Conservation (phyloP, 345 rosid genomes). For the Brassica incana region DNA sequence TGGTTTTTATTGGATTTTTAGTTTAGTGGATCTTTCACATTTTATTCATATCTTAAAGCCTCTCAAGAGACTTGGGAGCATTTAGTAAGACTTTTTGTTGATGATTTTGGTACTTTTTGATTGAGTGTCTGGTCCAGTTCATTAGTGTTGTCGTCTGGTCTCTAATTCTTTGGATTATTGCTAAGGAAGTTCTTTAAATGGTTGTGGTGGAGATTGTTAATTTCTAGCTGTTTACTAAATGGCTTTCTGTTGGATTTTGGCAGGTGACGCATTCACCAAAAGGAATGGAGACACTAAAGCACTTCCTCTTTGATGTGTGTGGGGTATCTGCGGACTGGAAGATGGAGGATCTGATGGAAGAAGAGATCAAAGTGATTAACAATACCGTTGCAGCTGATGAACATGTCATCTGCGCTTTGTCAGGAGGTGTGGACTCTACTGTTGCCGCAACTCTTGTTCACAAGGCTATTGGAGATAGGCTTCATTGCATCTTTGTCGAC, state of each 20-base stretch:
- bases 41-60: not conserved
- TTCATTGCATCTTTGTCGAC: conserved; percentile 95
- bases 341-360: conserved; percentile 87
- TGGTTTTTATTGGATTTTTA: not conserved
- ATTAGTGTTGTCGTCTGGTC: not conserved
- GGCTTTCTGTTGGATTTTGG: not conserved
- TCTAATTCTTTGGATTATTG: not conserved
- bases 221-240: not conserved
- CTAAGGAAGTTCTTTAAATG: not conserved
- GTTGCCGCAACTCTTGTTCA: conserved; percentile 98
- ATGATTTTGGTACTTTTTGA: not conserved
- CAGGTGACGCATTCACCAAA: conserved; percentile 93
- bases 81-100: not conserved
- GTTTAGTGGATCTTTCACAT: conserved; percentile 4
- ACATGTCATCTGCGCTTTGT: conserved; percentile 90
- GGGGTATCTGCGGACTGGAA: conserved; percentile 80
- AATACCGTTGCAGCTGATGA: conserved; percentile 68
- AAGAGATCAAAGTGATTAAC: conserved; percentile 78
- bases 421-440: conserved; percentile 98
- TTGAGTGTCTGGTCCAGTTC: not conserved
- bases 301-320: conserved; percentile 81
- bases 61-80: not conserved
- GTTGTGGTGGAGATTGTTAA: not conserved
- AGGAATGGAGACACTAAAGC: conserved; percentile 82
- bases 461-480: conserved; percentile 91